These are phyloP conservation scores for Hibiscus syriacus DNA, from an alignment of 345 rosid species.

Conservation along the genomic window DNA sequence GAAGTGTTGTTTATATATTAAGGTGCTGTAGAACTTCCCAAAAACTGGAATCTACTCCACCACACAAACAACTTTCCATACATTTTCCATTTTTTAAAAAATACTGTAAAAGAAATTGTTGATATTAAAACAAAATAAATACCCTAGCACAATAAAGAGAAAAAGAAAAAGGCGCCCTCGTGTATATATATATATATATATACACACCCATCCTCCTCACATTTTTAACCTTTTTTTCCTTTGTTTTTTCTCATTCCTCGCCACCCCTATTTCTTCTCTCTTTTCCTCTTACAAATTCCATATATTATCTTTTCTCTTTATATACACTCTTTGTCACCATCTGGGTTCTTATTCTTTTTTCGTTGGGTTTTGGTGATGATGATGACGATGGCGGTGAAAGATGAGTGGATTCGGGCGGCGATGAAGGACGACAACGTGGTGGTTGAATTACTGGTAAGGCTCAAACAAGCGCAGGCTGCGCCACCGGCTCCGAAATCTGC, in stretches of 20 bases:
- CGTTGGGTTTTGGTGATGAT: neutral
- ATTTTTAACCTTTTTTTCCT: constrained; percentile 14
- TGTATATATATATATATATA: no score
- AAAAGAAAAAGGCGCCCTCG: constrained; percentile 5
- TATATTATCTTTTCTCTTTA: constrained; percentile 5
- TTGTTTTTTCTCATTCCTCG: constrained; percentile 16
- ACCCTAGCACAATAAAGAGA: neutral
- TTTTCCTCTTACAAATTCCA: neutral
- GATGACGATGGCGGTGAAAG: constrained; percentile 28
- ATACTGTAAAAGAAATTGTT: neutral
- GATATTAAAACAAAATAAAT: neutral
- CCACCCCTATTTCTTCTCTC: constrained; percentile 10
- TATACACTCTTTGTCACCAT: neutral
- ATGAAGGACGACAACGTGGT: constrained; percentile 59
- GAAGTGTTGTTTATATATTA: no score
- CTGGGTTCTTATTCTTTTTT: neutral
- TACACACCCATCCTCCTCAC: neutral
- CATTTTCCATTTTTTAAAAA: no score
- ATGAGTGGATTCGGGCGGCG: constrained; percentile 71
- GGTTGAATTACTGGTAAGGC: constrained; percentile 53
- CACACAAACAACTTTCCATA: constrained; percentile 8
- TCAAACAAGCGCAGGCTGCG: constrained; percentile 35
- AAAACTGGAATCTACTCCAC: no score
- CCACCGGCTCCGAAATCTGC: constrained; percentile 19
- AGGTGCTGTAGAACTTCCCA: no score